Evolutionary conservation across 139 green algal genomes (phyloP), one percentile per base, ranked within the genome.

Genomic region (Parachlorella kessleri): DNA sequence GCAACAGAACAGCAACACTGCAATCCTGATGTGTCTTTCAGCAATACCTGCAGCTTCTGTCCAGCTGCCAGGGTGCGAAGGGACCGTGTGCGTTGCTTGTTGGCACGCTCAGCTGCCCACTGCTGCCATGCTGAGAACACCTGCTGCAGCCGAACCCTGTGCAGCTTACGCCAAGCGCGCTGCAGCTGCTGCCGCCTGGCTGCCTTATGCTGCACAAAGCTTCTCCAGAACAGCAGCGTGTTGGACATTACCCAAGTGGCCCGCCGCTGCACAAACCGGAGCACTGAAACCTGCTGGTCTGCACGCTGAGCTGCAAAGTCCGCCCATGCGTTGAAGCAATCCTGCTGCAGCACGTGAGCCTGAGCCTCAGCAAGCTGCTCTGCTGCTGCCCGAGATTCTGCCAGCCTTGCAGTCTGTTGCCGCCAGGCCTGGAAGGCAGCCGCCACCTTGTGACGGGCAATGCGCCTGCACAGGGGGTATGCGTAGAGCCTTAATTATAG

Each of bases 391-490:
- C 64, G 70, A 3, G 78, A 67, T 3, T 3, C 33, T 1, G 38
- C 48, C 37, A 83, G 66, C 23, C 48, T 24, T 10, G 69, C n/a
- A 18, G 77, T 76, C 26, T 83, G 83, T 32, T 76, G 72, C 64
- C 64, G 64, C 83, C 79, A 87, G 39, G 55, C 59, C 18, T 41
- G 40, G 32, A 85, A 80, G 8, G 67, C 70, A 21, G 37, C 66
- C 14, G 48, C 64, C 35, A 87, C 2, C 5, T 40, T 59, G 55
- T 70, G 53, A 9, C 72, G 72, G 8, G 54, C 72, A 23, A 78
- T 59, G 55, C 72, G 64, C 38, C 77, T 78, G 33, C 41, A 55
- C 37, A n/a, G n/a, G n/a, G n/a, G n/a, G n/a, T n/a, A n/a, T n/a
- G n/a, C n/a, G n/a, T n/a, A n/a, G n/a, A n/a, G n/a, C n/a, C n/a